Percentiles rank a stretch among this genome's conserved stretches.
These are phyloP conservation scores for Phytophthora citrophthora DNA, from an alignment of 352 stramenopile species.

Conservation along the genomic window DNA sequence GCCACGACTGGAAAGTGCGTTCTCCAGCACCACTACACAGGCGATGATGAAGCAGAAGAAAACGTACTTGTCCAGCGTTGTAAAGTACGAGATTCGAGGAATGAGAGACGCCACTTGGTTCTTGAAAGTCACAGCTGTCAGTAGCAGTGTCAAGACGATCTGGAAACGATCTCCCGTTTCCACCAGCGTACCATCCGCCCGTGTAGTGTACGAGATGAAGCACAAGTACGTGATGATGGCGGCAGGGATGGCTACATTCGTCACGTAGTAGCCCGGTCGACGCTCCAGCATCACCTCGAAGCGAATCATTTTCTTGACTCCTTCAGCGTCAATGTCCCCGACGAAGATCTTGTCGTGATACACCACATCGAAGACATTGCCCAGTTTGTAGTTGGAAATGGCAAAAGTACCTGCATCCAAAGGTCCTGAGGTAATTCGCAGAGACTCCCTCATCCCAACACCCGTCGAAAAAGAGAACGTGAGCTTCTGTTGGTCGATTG, in stretches of 20 bases:
- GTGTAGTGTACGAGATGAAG: constrained; percentile 54
- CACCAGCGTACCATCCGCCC: constrained; percentile 41
- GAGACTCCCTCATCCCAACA: constrained; percentile 35
- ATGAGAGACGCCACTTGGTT: constrained; percentile 55
- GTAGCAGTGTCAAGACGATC: constrained; percentile 62
- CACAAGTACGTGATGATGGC: constrained; percentile 63
- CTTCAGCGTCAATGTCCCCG: constrained; percentile 40
- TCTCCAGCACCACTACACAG: constrained; percentile 60
- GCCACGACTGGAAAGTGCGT: constrained; percentile 48
- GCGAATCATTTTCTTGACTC: constrained; percentile 46
- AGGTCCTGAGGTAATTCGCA: constrained; percentile 37
- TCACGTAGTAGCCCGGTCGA: constrained; percentile 60
- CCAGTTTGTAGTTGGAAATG: constrained; percentile 58
- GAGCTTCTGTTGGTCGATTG: constrained; percentile 67
- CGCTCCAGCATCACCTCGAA: constrained; percentile 74
- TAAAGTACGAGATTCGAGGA: constrained; percentile 73
- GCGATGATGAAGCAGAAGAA: constrained; percentile 72
- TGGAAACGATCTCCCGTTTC: constrained; percentile 59
- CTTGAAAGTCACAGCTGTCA: constrained; percentile 77
- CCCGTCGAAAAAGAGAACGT: constrained; percentile 53
- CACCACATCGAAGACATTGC: constrained; percentile 64
- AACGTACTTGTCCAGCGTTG: constrained; percentile 63
- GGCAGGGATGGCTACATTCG: constrained; percentile 53
- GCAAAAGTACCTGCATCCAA: constrained; percentile 53
- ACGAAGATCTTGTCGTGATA: constrained; percentile 61